A percentile compares a stretch with the other conserved stretches of the same genome.
Evolutionary conservation across 2,329 filamentous ascomycete genomes (phyloP).

Genomic region (Thielaviopsis musarum): DNA sequence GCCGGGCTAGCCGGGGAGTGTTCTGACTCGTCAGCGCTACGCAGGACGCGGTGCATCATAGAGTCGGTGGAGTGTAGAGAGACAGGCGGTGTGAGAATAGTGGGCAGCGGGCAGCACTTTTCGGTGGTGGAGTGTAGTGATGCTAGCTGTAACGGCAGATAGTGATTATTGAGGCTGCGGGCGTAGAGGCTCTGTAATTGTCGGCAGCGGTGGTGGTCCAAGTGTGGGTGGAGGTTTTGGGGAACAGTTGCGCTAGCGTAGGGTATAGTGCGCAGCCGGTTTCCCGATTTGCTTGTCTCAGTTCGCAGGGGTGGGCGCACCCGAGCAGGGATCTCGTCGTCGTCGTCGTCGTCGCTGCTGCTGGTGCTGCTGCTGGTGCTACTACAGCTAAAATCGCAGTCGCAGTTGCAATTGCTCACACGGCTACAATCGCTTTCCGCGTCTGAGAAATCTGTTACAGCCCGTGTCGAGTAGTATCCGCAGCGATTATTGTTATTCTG

Average conservation of each 20-base stretch:
- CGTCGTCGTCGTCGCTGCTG: constrained; percentile 1
- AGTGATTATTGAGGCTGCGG: background rate
- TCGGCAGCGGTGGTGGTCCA: background rate
- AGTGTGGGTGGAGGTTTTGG: background rate
- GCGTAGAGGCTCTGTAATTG: background rate
- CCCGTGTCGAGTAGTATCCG: background rate
- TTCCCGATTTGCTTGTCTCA: constrained; percentile 4
- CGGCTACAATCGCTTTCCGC: background rate
- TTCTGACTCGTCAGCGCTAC: too few species aligned
- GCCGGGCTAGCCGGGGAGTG: too few species aligned
- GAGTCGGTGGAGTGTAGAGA: background rate
- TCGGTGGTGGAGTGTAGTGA: background rate
- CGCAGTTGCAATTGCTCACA: background rate
- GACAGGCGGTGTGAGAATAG: background rate
- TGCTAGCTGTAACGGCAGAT: background rate
- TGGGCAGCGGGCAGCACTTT: background rate
- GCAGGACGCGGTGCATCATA: background rate
- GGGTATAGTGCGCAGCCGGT: background rate
- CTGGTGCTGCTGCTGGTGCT: background rate
- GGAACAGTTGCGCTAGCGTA: constrained; percentile 1
- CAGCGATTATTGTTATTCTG: background rate
- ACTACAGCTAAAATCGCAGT: background rate
- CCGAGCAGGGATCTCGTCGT: constrained; percentile 9
- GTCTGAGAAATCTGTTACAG: background rate
- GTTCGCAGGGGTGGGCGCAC: constrained; percentile 6